Evolutionary conservation across 805 yeast species (phyloP).

Genomic region (Yarrowia osloensis): DNA sequence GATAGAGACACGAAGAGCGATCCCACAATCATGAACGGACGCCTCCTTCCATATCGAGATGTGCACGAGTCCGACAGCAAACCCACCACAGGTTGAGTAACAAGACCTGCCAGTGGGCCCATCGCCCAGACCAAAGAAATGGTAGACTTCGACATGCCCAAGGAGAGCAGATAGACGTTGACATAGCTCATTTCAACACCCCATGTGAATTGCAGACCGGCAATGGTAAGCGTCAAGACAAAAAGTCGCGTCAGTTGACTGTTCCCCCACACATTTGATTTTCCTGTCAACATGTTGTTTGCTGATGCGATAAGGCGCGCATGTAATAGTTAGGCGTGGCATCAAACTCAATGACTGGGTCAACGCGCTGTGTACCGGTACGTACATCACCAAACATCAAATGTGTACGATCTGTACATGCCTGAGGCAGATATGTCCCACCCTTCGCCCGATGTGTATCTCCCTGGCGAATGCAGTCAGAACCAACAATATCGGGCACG

Average conservation of each 20-base stretch:
- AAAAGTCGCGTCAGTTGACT: not conserved
- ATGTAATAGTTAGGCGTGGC: not conserved
- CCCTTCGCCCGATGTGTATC: too few species aligned
- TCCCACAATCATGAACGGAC: conserved; percentile 61
- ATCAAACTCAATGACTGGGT: not conserved
- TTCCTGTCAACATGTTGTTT: not conserved
- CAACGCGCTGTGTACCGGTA: too few species aligned
- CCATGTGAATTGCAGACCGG: conserved; percentile 68
- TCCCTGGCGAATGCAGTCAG: too few species aligned
- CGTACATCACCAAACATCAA: too few species aligned
- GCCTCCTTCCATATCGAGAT: conserved; percentile 50
- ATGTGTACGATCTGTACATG: too few species aligned
- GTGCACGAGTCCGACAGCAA: conserved; percentile 52
- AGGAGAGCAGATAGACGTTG: conserved; percentile 57
- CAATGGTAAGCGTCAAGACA: conserved; percentile 45
- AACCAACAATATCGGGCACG: too few species aligned
- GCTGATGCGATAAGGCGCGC: not conserved
- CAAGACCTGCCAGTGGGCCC: conserved; percentile 64
- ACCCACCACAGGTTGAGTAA: conserved; percentile 67
- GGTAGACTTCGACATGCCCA: conserved; percentile 58
- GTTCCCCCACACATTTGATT: conserved; percentile 8
- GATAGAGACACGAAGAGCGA: conserved; percentile 52
- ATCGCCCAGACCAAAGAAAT: conserved; percentile 69
- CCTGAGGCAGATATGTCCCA: too few species aligned
- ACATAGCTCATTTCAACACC: conserved; percentile 67